Percentiles rank a stretch among this genome's conserved stretches.
Evolutionary conservation across 2,329 filamentous ascomycete species (phyloP).

Genomic region (Fusarium devonianum): DNA sequence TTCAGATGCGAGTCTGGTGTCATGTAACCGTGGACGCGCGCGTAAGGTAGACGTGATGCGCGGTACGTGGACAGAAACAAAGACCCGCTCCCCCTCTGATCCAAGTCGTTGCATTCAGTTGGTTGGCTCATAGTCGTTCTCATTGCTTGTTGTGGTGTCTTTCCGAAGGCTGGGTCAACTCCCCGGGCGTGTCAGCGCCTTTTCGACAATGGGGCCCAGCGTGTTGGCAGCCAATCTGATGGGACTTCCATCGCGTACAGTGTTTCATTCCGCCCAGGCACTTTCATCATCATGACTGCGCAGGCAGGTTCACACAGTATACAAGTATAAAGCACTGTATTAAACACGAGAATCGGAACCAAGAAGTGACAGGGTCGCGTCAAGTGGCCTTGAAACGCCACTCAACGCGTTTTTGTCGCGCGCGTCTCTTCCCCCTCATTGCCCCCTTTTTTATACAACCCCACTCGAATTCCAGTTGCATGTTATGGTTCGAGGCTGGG

Average conservation of each 20-base stretch:
- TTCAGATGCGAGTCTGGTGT: constrained; percentile 1
- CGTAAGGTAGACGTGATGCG: constrained; percentile 10
- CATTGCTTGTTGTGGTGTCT: constrained; percentile 24
- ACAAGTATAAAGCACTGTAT: background rate
- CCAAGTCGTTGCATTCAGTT: constrained; percentile 18
- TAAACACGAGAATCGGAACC: constrained; percentile 5
- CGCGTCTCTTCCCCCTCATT: constrained; percentile 16
- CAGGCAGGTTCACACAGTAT: constrained; percentile 7
- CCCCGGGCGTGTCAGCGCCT: background rate
- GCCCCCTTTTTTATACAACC: constrained; percentile 18
- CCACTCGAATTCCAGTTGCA: constrained; percentile 29
- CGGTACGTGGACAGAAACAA: constrained; percentile 11
- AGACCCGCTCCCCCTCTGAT: background rate
- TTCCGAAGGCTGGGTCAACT: constrained; percentile 9
- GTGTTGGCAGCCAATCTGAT: constrained; percentile 23
- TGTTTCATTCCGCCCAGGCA: constrained; percentile 4
- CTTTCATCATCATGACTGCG: background rate
- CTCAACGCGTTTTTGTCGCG: constrained; percentile 38
- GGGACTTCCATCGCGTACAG: constrained; percentile 3
- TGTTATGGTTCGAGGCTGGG: constrained; percentile 19
- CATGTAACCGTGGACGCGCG: constrained; percentile 13
- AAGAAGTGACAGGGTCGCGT: constrained; percentile 21
- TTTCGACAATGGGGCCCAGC: constrained; percentile 6
- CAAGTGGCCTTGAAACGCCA: constrained; percentile 23
- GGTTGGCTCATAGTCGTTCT: constrained; percentile 12